Evolutionary conservation across 768 basidiomycete genomes (phyloP).

Genomic region (Collybia sp.): DNA sequence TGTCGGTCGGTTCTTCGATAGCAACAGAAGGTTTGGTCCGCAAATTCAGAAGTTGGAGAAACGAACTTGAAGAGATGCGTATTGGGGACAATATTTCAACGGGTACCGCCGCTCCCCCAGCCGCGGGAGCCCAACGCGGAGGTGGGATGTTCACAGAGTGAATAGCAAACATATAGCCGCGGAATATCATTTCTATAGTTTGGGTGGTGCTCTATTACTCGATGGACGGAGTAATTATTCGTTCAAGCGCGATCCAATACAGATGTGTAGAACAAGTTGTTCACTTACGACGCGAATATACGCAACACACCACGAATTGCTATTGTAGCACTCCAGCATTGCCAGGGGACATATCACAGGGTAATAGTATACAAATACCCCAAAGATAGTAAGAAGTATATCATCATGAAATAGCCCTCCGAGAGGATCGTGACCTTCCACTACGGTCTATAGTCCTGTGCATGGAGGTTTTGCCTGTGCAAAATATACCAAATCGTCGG

Average conservation of each 20-base stretch:
- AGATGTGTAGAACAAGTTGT: too few species aligned
- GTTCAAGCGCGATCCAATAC: too few species aligned
- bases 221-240: too few species aligned
- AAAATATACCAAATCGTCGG: constrained; percentile 35
- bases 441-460: constrained; percentile 10
- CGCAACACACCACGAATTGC: too few species aligned
- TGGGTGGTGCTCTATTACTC: too few species aligned
- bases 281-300: too few species aligned
- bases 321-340: too few species aligned
- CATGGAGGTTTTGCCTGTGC: constrained; percentile 31
- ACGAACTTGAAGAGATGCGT: constrained; percentile 31
- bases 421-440: not conserved
- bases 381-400: too few species aligned
- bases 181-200: too few species aligned
- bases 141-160: constrained; percentile 31
- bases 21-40: constrained; percentile 27
- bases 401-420: too few species aligned
- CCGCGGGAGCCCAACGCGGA: constrained; percentile 12
- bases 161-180: not conserved
- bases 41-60: constrained; percentile 38
- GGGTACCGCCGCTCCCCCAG: constrained; percentile 6
- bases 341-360: too few species aligned
- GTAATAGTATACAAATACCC: too few species aligned
- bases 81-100: constrained; percentile 10
- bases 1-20: constrained; percentile 25